Conservation (phyloP, 2,329 filamentous ascomycete species). For the Sporothrix protearum region DNA sequence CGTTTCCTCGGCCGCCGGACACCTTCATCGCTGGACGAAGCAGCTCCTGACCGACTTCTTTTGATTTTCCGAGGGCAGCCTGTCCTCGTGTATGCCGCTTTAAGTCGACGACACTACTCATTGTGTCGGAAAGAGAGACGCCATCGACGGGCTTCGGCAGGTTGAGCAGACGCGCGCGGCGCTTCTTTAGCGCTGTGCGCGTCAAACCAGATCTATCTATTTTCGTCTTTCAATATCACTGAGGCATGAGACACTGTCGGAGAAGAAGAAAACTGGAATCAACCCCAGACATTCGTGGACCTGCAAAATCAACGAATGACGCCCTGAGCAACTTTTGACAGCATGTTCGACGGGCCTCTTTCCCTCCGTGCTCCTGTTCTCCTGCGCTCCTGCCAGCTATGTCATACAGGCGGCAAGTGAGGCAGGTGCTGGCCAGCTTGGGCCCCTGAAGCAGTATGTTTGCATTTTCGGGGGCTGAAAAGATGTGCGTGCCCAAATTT, state of each 20-base stretch:
- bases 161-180: neutral
- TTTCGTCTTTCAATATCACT: neutral
- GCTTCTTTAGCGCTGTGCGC: neutral
- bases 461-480: neutral
- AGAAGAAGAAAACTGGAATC: neutral
- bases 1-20: neutral
- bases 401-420: slow-evolving; percentile 5
- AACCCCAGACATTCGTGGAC: neutral
- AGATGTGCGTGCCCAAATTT: neutral
- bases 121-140: neutral
- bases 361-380: neutral
- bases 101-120: neutral
- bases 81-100: neutral
- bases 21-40: neutral
- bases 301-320: neutral
- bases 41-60: neutral
- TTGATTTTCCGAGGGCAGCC: neutral
- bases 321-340: neutral
- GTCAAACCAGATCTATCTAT: neutral
- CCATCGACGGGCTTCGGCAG: neutral
- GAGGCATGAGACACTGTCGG: neutral
- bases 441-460: neutral
- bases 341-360: neutral
- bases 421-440: neutral
- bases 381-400: neutral